Evolutionary conservation across 805 yeast genomes (phyloP), one percentile per base, ranked within the genome.

Genomic region (Wilhelminamyces savonicus): DNA sequence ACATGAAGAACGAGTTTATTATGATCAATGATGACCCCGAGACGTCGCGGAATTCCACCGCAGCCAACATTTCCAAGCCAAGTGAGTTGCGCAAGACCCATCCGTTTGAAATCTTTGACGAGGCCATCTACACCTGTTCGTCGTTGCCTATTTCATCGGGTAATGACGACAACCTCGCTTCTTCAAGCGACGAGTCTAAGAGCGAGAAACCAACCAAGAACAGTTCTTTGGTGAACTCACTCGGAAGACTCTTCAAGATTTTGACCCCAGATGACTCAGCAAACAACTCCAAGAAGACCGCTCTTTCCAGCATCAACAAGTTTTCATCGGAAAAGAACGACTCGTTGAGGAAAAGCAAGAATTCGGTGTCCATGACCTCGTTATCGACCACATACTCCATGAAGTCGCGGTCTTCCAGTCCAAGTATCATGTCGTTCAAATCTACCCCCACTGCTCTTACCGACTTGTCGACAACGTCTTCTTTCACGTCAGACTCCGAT

Each of bases 31-130:
- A 23, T 18, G 23, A 14, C 27, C 9, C 23, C 15, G 20, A 30
- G 8, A 26, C 43, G 13, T 31, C 45, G 21, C 34, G n/a, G n/a
- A n/a, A n/a, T n/a, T 17, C 19, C 19, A 8, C 51, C 3, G 40
- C 48, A 13, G 34, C 48, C 1, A 25, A 36, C 9, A 32, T 46
- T 0, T 22, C 43, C 10, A 50, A 46, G 27, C 40, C 55, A 7
- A 53, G 63, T 30, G 67, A 62, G 33, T 49, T 63, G 23, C 52
- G 71, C 22, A 70, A 72, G 39, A 65, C 74, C 1, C 78, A 74
- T 48, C 71, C 82, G 0, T 78, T 66, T 48, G 85, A 78, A 39
- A 66, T 78, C 3, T 65, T 78, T 29, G 85, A 78, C 49, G 85
- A 78, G 42, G 78, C 82, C 1, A 65, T 75, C 19, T 78, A 77